These are phyloP conservation scores for Fraxinus baroniana DNA, from an alignment of 305 asterid species.

Conservation along the genomic window DNA sequence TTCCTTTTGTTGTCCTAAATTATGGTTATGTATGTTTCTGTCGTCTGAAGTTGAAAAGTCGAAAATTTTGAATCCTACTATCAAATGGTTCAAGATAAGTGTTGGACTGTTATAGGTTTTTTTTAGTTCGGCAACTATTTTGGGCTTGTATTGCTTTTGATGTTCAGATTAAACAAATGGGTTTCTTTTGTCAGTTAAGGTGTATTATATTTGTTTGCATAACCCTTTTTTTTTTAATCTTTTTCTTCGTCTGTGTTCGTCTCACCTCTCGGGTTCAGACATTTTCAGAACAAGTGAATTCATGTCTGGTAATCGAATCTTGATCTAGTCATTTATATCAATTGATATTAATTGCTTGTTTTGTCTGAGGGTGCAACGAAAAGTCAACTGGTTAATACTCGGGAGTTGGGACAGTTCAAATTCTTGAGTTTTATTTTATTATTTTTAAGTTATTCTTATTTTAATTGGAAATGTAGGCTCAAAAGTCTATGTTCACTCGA, in stretches of 20 bases:
- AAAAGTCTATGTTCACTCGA: not conserved
- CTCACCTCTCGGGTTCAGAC: not conserved
- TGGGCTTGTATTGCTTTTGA: slow-evolving; percentile 23
- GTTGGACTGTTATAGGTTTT: slow-evolving; percentile 16
- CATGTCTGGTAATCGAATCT: not conserved
- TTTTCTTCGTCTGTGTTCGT: not conserved
- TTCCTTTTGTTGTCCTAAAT: slow-evolving; percentile 28
- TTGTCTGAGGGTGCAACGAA: not conserved
- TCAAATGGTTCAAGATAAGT: slow-evolving; percentile 22
- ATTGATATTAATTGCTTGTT: not conserved
- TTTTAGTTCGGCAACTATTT: slow-evolving; percentile 5
- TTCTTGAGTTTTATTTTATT: no score
- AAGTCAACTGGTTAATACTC: not conserved
- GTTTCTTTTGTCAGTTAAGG: slow-evolving; percentile 6
- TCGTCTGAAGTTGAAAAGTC: slow-evolving; percentile 27
- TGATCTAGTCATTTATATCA: not conserved
- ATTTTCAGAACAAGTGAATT: not conserved
- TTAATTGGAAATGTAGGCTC: not conserved
- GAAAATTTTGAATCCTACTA: slow-evolving; percentile 36
- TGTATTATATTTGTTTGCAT: slow-evolving; percentile 16
- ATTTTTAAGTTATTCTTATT: not conserved
- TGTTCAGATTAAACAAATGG: slow-evolving; percentile 28
- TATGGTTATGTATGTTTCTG: slow-evolving; percentile 34
- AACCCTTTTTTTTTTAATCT: not conserved
- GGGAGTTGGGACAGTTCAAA: no score